Evolutionary conservation across 805 yeast genomes (phyloP), one percentile per base, ranked within the genome.

Genomic region (Candida orba): DNA sequence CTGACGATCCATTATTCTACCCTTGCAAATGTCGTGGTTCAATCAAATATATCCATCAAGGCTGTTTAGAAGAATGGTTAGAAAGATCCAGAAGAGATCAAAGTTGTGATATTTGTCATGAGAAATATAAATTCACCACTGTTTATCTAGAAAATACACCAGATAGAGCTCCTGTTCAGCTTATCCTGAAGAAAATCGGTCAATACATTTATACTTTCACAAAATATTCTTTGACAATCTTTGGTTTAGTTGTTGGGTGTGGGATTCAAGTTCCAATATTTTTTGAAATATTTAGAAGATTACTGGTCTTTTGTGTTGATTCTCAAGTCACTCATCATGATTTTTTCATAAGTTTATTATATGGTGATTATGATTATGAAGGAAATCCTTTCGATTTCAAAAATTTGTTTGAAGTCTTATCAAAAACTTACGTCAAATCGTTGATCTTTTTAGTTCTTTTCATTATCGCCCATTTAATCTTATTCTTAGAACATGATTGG

Each of bases 21-120:
- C 99, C 99, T 4, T 93, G 99, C 65, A 81, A 78, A 56, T 93
- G 99, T 65, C 73, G 88, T 42, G 99, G 99, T 2, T 84, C 95
- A 13, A 95, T 93, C 60, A 84, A 83, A 59, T 90, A 81, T 56
- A 86, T 93, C 42, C 99, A 93, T 62, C 95, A 91, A 62, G 95
- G 84, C 44, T 93, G 99, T 62, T 65, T 91, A 37, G 67, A 79
- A 54, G 93, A 87, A 56, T 91, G 99, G 99, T 73, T 93, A 34
- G 70, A 73, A 40, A 89, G 52, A 42, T 53, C 57, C 22, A 66
- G 66, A 25, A 78, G 80, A 46, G 72, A 73, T 30, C 71, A 81
- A 12, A 71, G 75, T 33, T 93, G 98, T 72, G 98, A 91, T 60
- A 84, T 93, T 34, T 93, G 98, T 62, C 83, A 88, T 54, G 69